Conservation (phyloP, 305 asterid species). For the Coffea humblotiana region DNA sequence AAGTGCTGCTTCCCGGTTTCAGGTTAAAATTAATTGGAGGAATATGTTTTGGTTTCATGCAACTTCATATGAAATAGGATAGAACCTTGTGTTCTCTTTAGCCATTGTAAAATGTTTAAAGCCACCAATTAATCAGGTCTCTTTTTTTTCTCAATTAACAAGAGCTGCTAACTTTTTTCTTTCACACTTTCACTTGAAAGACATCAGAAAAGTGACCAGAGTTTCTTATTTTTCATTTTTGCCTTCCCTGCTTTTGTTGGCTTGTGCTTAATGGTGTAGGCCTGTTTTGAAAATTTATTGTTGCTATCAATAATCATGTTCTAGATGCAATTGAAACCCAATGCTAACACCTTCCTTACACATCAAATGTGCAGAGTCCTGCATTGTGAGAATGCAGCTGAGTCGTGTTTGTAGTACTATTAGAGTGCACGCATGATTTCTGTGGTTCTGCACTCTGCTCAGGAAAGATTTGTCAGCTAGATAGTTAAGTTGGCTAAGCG, state of each 20-base stretch:
- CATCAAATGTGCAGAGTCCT: neutral
- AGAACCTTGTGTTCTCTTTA: too few relatives aligned
- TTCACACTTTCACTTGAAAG: neutral
- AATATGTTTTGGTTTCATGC: too few relatives aligned
- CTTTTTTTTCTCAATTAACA: neutral
- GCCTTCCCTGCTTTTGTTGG: neutral
- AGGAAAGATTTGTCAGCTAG: neutral
- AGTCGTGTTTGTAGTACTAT: neutral
- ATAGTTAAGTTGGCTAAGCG: neutral
- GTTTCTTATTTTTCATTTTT: neutral
- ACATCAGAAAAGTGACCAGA: neutral
- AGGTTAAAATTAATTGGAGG: too few relatives aligned
- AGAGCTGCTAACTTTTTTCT: neutral
- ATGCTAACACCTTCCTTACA: neutral
- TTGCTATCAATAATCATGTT: neutral
- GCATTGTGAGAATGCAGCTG: neutral
- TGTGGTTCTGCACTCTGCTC: slow-evolving; percentile 8
- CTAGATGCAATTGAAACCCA: neutral
- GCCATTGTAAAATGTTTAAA: too few relatives aligned
- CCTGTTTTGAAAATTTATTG: neutral
- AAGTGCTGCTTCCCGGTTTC: too few relatives aligned
- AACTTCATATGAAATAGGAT: too few relatives aligned
- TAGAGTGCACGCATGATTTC: neutral
- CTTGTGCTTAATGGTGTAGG: neutral
- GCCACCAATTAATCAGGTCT: neutral